Evolutionary conservation across 768 basidiomycete species (phyloP), one percentile per base, ranked within the genome.

Genomic region (Hebeloma cylindrosporum): DNA sequence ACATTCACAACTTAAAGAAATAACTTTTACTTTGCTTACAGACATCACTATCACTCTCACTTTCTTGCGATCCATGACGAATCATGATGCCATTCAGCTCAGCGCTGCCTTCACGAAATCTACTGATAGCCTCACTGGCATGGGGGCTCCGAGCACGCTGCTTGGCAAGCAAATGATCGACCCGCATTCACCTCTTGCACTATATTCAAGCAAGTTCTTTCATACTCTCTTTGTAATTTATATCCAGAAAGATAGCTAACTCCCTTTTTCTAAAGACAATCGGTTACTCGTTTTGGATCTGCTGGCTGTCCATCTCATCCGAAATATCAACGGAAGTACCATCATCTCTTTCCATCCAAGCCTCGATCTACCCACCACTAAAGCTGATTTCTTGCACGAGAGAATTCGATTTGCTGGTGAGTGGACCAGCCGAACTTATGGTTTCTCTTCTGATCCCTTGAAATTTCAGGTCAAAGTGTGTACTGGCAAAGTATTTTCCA

Each of bases 31-130:
- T 32, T 42, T 35, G 11, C 18, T 23, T 38, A 26, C 7, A 82
- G 81, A 82, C 59, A 77, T 83, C 40, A 83, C 81, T 1, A 61
- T 83, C 22, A 70, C 73, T 3, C 58, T 83, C 17, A 78, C 78
- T n/a, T 83, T 80, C 55, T 61, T 82, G 20, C 73, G 78, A 9
- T 67, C 71, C 5, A 60, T 75, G 50, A 40, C 55, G 4, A 53
- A 67, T n/a, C 54, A 60, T 16, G 40, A 54, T 7, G 60, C 62
- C 7, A 31, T 56, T 13, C 55, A 53, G 3, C 27, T 60, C 23
- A 54, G 45, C 26, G 51, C 57, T 5, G 38, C 41, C 1, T 49
- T 47, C 11, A 39, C 17, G 9, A 52, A 49, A 33, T 52, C 52
- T 3, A 46, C 48, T 11, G 52, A 53, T n/a, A 49, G 49, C 25